These are phyloP conservation scores for Cladophialophora psammophila DNA, from an alignment of 2,329 filamentous ascomycete species.

Conservation along the genomic window DNA sequence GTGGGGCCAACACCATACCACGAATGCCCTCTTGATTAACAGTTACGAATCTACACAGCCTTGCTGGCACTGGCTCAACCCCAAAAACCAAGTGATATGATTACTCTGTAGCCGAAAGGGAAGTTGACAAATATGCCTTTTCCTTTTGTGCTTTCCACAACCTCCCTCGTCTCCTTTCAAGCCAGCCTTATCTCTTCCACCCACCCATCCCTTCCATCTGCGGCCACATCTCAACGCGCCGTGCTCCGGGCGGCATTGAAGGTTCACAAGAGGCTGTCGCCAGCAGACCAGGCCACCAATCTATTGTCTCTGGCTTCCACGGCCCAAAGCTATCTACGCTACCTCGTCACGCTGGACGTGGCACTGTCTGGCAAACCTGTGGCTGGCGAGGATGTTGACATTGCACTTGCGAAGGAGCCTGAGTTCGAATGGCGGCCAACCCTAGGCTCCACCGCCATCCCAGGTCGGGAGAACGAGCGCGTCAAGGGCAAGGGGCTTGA, in stretches of 20 bases:
- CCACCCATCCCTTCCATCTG: conserved; percentile 86
- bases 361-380: conserved; percentile 67
- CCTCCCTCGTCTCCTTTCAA: conserved; percentile 83
- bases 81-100: neutral
- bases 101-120: neutral
- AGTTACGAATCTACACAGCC: neutral
- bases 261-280: conserved; percentile 83
- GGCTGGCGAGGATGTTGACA: conserved; percentile 69
- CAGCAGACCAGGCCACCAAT: conserved; percentile 72
- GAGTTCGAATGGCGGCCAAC: conserved; percentile 83
- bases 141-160: conserved; percentile 86
- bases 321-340: conserved; percentile 80
- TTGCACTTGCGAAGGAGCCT: conserved; percentile 72
- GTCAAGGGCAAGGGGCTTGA: conserved; percentile 76
- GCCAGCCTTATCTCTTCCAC: conserved; percentile 77
- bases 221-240: conserved; percentile 81
- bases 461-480: conserved; percentile 70
- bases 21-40: neutral
- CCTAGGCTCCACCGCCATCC: conserved; percentile 66
- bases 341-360: conserved; percentile 77
- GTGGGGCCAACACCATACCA: neutral
- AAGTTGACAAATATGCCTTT: conserved; percentile 73
- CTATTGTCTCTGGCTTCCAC: conserved; percentile 73
- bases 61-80: neutral
- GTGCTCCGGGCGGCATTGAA: conserved; percentile 85